Conservation (phyloP, 176 grass and related monocot genomes). For the Coix lacrymajobi region DNA sequence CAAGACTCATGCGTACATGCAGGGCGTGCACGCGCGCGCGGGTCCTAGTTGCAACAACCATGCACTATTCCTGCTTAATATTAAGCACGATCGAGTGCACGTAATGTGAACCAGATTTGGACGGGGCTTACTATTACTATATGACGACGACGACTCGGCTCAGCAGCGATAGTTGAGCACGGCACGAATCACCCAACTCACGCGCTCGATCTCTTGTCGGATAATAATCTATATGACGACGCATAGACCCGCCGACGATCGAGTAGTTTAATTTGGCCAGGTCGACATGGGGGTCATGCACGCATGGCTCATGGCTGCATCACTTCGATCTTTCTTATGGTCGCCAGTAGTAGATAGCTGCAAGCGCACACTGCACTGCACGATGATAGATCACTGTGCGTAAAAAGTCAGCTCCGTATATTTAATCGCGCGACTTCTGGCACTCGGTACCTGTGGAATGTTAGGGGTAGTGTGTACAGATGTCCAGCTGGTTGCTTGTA, state of each 20-base stretch:
- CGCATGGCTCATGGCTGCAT: not conserved
- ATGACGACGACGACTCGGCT: not conserved
- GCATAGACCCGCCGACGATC: not conserved
- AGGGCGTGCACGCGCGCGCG: not conserved
- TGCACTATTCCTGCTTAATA: not conserved
- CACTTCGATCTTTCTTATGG: no score
- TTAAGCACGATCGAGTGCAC: no score
- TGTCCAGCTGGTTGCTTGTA: not conserved
- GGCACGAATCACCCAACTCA: constrained; percentile 21
- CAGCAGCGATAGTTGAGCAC: not conserved
- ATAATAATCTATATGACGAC: not conserved
- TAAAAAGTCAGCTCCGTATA: constrained; percentile 9
- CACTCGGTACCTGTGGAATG: not conserved
- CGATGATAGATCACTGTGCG: not conserved
- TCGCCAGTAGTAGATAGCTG: not conserved
- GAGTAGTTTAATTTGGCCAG: not conserved
- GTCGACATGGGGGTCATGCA: not conserved
- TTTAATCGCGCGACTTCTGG: constrained; percentile 23
- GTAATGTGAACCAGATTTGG: constrained; percentile 9
- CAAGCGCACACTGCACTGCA: not conserved
- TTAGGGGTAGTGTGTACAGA: constrained; percentile 25
- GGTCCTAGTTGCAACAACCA: not conserved
- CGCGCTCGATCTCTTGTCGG: not conserved
- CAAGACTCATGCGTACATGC: not conserved
- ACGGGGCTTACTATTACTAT: not conserved